A percentile compares a stretch with the other conserved stretches of the same genome.
Conservation (phyloP, 1,139 yeast species). For the Lodderomyces margitis region DNA sequence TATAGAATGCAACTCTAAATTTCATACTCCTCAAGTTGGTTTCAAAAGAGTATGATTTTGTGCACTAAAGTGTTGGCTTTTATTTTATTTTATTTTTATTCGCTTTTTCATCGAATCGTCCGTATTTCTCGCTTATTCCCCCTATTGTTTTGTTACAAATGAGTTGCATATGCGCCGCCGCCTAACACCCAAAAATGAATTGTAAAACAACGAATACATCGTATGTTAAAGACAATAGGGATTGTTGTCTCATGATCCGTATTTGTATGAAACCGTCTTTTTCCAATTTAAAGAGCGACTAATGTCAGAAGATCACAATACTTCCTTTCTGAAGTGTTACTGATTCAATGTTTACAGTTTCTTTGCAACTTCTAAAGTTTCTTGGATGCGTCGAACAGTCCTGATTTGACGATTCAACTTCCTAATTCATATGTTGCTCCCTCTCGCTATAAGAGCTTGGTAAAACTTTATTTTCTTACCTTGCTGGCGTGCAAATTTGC, state of each 20-base stretch:
- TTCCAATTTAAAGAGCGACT: not conserved
- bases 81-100: not conserved
- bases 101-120: not conserved
- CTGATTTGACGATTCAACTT: not conserved
- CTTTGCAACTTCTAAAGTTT: not conserved
- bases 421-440: not conserved
- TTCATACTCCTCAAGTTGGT: not conserved
- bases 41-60: not conserved
- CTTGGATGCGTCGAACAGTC: not conserved
- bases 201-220: not conserved
- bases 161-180: not conserved
- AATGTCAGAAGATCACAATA: too few relatives aligned
- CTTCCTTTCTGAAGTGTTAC: too few relatives aligned
- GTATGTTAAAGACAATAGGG: not conserved
- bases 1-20: not conserved
- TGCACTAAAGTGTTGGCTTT: not conserved
- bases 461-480: not conserved
- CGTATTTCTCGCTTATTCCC: not conserved
- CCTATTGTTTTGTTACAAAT: constrained; percentile 1
- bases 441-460: too few relatives aligned
- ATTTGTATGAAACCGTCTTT: not conserved
- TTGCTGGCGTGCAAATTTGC: too few relatives aligned
- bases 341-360: not conserved
- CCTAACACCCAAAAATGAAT: not conserved
- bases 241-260: too few relatives aligned